Conservation (phyloP, 2,329 filamentous ascomycete genomes). For the Plenodomus tracheiphilus region DNA sequence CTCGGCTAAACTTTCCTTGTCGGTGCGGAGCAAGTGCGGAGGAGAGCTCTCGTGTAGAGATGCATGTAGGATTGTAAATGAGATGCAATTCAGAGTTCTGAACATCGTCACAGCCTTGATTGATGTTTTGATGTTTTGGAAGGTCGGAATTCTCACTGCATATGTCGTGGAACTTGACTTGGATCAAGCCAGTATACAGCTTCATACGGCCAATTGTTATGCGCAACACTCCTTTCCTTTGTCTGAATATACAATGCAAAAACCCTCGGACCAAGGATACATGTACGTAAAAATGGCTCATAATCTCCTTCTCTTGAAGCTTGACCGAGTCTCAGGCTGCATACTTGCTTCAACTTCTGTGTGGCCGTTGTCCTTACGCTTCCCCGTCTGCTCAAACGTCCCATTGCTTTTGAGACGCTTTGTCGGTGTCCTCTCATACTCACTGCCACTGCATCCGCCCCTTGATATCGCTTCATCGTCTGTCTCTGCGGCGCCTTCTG, state of each 20-base stretch:
- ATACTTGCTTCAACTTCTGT: conserved; percentile 1
- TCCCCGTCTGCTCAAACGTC: conserved; percentile 24
- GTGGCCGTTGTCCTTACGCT: conserved; percentile 20
- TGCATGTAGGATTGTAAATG: not conserved
- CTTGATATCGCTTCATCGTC: conserved; percentile 15
- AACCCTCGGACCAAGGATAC: not conserved
- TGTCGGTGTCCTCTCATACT: conserved; percentile 22
- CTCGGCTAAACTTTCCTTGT: conserved; percentile 33
- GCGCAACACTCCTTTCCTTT: not conserved
- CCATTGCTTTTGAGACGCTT: conserved; percentile 34
- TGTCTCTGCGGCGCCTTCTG: conserved; percentile 18
- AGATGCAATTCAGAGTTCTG: no score
- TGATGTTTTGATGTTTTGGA: no score
- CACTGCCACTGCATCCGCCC: conserved; percentile 10
- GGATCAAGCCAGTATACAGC: no score
- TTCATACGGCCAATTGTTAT: no score
- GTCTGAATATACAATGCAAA: not conserved
- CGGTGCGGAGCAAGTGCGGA: conserved; percentile 8
- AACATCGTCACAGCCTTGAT: no score
- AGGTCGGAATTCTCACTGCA: no score
- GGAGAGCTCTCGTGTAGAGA: not conserved
- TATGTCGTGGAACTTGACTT: no score
- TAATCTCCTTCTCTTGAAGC: conserved; percentile 21
- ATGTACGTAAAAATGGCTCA: not conserved
- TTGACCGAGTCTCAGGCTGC: conserved; percentile 11